Percentiles rank a stretch among this genome's conserved stretches.
These are phyloP conservation scores for Capniomyces stellatus DNA, from an alignment of 371 early-diverging fungal genomes.

Conservation along the genomic window DNA sequence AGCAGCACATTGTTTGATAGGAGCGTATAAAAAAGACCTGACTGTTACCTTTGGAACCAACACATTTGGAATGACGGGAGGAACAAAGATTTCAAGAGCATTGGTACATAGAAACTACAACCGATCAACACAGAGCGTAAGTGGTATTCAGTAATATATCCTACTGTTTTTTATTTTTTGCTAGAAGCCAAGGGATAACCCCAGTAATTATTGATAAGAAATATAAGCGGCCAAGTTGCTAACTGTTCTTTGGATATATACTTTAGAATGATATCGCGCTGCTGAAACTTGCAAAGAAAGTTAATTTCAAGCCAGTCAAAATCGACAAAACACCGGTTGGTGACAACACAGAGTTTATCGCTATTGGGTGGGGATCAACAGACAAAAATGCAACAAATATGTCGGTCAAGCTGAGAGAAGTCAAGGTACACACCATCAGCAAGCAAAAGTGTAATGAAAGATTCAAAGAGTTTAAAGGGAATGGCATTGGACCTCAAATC, in stretches of 20 bases:
- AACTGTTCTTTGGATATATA: not conserved
- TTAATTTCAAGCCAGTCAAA: not conserved
- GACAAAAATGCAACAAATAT: not conserved
- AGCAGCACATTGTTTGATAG: not conserved
- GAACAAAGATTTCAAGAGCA: not conserved
- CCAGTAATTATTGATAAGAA: not conserved
- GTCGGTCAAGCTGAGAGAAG: not conserved
- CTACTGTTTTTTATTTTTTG: not conserved
- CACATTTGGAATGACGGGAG: not conserved
- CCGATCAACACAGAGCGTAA: not conserved
- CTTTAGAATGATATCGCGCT: not conserved
- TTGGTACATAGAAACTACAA: not conserved
- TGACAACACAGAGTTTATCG: not conserved
- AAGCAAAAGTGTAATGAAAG: not conserved
- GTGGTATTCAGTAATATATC: not conserved
- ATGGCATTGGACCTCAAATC: conserved; percentile 3
- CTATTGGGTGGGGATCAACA: not conserved
- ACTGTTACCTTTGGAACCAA: not conserved
- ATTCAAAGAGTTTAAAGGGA: not conserved
- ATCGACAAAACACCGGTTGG: not conserved
- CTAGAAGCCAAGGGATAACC: not conserved
- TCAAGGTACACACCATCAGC: no score
- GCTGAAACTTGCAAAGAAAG: not conserved
- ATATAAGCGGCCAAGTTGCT: not conserved
- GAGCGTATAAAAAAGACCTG: not conserved